A percentile compares a stretch with the other conserved stretches of the same genome.
Conservation (phyloP, 2,329 filamentous ascomycete genomes). For the Apiospora marii region DNA sequence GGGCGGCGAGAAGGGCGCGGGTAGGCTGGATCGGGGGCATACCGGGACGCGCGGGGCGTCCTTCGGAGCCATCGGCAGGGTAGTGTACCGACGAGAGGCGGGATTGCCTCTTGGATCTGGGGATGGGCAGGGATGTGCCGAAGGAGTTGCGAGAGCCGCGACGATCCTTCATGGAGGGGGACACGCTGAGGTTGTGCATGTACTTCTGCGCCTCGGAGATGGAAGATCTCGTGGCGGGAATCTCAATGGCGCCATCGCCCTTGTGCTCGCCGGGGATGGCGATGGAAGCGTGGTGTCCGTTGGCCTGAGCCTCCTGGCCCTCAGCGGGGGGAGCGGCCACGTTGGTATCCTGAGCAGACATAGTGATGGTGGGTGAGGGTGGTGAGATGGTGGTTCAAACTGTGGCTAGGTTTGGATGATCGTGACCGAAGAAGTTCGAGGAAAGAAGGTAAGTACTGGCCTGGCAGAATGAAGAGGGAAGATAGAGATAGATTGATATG, state of each 20-base stretch:
- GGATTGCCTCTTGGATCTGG: slow-evolving; percentile 72
- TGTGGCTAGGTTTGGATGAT: slow-evolving; percentile 21
- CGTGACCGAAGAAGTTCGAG: slow-evolving; percentile 14
- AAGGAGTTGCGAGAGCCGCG: slow-evolving; percentile 79
- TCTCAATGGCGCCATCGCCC: slow-evolving; percentile 66
- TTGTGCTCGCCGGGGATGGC: slow-evolving; percentile 52
- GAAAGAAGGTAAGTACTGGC: slow-evolving; percentile 17
- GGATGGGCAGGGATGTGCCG: slow-evolving; percentile 76
- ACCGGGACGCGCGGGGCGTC: slow-evolving; percentile 57
- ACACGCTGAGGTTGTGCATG: slow-evolving; percentile 76
- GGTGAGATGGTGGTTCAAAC: not conserved
- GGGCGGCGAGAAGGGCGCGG: slow-evolving; percentile 73
- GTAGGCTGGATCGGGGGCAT: slow-evolving; percentile 67
- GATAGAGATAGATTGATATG: not conserved
- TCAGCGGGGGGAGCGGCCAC: not conserved
- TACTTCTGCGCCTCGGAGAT: slow-evolving; percentile 72
- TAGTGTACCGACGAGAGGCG: slow-evolving; percentile 67
- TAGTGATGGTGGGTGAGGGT: slow-evolving; percentile 1
- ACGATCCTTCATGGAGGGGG: slow-evolving; percentile 72
- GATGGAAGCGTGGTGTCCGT: slow-evolving; percentile 33
- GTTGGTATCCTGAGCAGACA: slow-evolving; percentile 1
- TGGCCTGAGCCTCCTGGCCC: not conserved
- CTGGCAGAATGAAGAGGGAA: not conserved
- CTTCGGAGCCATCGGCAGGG: slow-evolving; percentile 52
- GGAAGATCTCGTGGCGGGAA: slow-evolving; percentile 72